Base-by-base conservation (phyloP, 129 eudicot genomes). In the Solidago caesia region DNA sequence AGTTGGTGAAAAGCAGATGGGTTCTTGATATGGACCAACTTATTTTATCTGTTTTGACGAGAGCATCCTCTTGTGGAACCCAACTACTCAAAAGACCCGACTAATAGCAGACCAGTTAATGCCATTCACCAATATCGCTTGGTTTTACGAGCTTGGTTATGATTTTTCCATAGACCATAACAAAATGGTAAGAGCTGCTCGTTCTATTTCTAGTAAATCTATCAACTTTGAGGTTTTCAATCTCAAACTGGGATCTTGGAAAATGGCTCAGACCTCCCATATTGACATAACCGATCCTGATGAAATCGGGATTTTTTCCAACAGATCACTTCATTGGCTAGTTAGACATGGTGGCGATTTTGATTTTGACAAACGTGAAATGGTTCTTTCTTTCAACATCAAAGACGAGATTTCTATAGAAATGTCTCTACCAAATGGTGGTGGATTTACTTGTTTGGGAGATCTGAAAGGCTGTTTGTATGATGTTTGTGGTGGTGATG, bases 11-110 rank as follows among this genome's bases (percentile, higher is more conserved):
- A 61, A 45, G 48, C 60, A 7, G 58, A n/a, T 45, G 9, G 61
- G 81, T n/a, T 77, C 81, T 44, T 77, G 39, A 2, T 29, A 29
- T 29, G 39, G 39, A 29, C 39, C 2, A 29, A 29, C 2, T 1
- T 29, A 29, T 29, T 70, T 70, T 42, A 48, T 70, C 26, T 70
- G 82, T 61, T 70, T 1, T 58, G 3, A 21, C 25, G 71, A 62
- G 8, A 41, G 70, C 15, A 77, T 77, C 46, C 70, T 77, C 63
- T 62, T 77, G 44, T 70, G 82, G 82, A 77, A 77, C 71, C 76
- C 82, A 60, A 59, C 71, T 39, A 77, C 82, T 15, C 69, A 70
- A 48, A 51, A 21, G 26, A 51, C 71, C 6, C 15, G 76, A 14
- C 11, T 58, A 27, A 47, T 70, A 77, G 76, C 76, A 0, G 76